Conservation (phyloP, 2,329 filamentous ascomycete species). For the Fusarium gaditjirri region DNA sequence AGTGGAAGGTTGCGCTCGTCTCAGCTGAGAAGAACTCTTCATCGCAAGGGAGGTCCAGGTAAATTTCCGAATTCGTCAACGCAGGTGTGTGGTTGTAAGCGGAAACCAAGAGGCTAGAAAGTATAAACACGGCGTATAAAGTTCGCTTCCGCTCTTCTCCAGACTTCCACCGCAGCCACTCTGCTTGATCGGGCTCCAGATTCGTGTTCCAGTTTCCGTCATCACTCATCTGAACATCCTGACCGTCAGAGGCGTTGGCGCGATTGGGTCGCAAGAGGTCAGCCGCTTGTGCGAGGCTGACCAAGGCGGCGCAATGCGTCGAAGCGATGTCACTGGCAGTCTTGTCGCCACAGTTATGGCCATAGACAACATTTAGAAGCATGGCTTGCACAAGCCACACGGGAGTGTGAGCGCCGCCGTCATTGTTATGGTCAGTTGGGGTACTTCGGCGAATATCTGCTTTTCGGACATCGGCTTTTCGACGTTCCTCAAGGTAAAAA, state of each 20-base stretch:
- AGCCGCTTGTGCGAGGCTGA: constrained; percentile 91
- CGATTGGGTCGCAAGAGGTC: constrained; percentile 68
- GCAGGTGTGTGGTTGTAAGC: constrained; percentile 94
- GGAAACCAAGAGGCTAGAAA: constrained; percentile 90
- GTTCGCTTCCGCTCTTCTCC: constrained; percentile 93
- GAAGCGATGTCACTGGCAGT: constrained; percentile 90
- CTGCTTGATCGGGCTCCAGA: constrained; percentile 60
- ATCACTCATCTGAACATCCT: constrained; percentile 69
- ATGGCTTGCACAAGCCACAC: constrained; percentile 97
- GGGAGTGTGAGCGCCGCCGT: constrained; percentile 78
- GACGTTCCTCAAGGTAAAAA: constrained; percentile 88
- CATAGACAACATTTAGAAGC: constrained; percentile 95
- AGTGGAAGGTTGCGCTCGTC: constrained; percentile 81
- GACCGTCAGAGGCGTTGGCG: constrained; percentile 57
- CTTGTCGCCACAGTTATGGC: constrained; percentile 93
- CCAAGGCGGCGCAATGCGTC: constrained; percentile 89
- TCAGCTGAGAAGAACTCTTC: constrained; percentile 91
- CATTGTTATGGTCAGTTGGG: constrained; percentile 60
- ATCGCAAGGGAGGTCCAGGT: constrained; percentile 88
- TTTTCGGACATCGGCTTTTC: constrained; percentile 82
- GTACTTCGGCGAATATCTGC: constrained; percentile 67
- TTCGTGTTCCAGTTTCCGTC: constrained; percentile 60
- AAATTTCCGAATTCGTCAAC: constrained; percentile 92
- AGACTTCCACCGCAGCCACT: constrained; percentile 88
- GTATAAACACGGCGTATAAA: constrained; percentile 87